Conservation (phyloP, 176 grass and related monocot species). For the Avena eriantha region DNA sequence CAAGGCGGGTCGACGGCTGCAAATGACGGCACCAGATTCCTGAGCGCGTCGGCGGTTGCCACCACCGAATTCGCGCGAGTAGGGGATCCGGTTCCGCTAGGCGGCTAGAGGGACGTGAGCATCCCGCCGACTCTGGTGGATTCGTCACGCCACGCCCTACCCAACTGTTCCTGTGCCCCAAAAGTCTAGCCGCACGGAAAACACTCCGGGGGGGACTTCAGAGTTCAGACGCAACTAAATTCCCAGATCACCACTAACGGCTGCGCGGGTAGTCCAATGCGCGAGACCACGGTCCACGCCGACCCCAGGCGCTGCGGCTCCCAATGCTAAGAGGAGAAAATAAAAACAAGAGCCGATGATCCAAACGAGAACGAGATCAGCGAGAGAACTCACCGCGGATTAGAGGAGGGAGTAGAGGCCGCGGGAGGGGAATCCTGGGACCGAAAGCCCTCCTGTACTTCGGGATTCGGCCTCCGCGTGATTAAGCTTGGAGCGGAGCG, state of each 20-base stretch:
- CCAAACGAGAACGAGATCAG: not conserved
- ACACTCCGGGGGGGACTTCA: not conserved
- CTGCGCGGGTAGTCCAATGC: slow-evolving; percentile 31
- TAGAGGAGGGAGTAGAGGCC: not conserved
- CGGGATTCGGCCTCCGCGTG: not conserved
- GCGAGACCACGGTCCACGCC: not conserved
- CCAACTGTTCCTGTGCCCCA: not conserved
- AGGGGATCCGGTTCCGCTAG: slow-evolving; percentile 33
- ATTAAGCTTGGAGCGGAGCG: not conserved
- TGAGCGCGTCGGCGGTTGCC: not conserved
- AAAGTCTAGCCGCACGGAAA: slow-evolving; percentile 11
- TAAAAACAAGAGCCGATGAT: not conserved
- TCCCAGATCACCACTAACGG: not conserved
- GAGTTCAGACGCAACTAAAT: slow-evolving; percentile 18
- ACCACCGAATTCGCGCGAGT: not conserved
- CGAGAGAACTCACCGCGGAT: not conserved
- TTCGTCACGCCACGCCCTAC: slow-evolving; percentile 47
- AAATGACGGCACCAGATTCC: slow-evolving; percentile 23
- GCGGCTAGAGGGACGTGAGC: not conserved
- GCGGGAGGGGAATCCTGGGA: not conserved
- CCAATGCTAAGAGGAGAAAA: not conserved
- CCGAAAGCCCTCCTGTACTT: not conserved
- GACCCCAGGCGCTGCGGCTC: not conserved
- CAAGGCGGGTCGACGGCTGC: not conserved
- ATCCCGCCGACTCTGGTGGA: not conserved